phyloP scores from a whole-genome alignment of 495 filamentous ascomycete genomes.

The Bathelium albidoporum region DNA sequence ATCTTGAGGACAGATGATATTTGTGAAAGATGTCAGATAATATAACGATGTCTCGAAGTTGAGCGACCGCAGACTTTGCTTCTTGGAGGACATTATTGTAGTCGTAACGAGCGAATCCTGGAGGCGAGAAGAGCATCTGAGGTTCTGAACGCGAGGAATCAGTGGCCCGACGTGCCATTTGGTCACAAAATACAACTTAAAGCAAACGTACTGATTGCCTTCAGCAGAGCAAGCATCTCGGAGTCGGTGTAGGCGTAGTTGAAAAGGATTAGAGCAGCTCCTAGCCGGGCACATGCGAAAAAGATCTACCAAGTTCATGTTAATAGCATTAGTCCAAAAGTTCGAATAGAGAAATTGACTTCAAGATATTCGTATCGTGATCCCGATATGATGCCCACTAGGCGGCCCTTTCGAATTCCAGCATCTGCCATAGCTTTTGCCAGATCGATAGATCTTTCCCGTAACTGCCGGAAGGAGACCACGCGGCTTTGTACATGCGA shows the following conservation, averaged over 20 bases:
- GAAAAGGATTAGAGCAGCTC: constrained; percentile 15
- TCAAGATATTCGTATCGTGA: constrained; percentile 17
- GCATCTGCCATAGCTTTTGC: constrained; percentile 12
- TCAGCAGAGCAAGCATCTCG: constrained; percentile 16
- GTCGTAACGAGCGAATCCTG: constrained; percentile 11
- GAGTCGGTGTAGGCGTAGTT: constrained; percentile 20
- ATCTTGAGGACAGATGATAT: constrained; percentile 2
- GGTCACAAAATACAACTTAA: background rate
- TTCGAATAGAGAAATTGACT: constrained; percentile 4
- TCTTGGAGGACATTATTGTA: constrained; percentile 11
- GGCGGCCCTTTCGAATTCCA: constrained; percentile 14
- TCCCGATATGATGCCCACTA: constrained; percentile 14
- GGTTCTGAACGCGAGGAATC: constrained; percentile 10
- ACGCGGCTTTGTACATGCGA: constrained; percentile 12
- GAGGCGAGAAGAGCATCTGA: constrained; percentile 16
- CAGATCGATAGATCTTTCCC: constrained; percentile 8
- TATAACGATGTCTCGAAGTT: constrained; percentile 8
- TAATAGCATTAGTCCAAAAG: background rate
- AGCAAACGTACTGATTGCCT: constrained; percentile 9
- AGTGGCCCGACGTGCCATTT: background rate
- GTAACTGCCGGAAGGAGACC: constrained; percentile 8
- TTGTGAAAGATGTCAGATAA: constrained; percentile 10
- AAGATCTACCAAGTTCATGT: constrained; percentile 8
- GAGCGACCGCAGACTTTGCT: constrained; percentile 5
- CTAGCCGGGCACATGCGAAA: constrained; percentile 15